A percentile compares a stretch with the other conserved stretches of the same genome.
Evolutionary conservation across 2,329 filamentous ascomycete genomes (phyloP).

Genomic region (Fusarium pseudonygamai): DNA sequence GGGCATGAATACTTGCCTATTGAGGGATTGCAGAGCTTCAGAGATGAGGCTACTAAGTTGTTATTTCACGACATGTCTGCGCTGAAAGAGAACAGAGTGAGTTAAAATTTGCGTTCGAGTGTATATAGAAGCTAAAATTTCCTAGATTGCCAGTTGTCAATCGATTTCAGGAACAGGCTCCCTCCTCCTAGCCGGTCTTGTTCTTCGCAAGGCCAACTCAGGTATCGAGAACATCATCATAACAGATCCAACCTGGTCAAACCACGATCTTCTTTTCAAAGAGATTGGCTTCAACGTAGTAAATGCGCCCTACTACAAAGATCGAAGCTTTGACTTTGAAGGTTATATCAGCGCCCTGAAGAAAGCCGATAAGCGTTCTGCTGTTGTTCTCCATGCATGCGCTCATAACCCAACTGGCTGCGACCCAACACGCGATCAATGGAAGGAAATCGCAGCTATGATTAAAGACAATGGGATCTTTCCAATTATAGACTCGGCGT

Average conservation of each 20-base stretch:
- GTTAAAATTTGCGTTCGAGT: neutral
- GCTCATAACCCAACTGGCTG: constrained; percentile 56
- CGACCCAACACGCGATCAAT: constrained; percentile 45
- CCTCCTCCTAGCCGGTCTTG: constrained; percentile 48
- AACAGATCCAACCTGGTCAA: constrained; percentile 54
- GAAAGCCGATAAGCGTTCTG: constrained; percentile 35
- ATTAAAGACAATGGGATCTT: constrained; percentile 28
- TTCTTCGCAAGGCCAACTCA: constrained; percentile 41
- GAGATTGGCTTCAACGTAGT: constrained; percentile 47
- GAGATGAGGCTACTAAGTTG: constrained; percentile 46
- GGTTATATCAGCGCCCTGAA: constrained; percentile 42
- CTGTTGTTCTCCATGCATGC: constrained; percentile 53
- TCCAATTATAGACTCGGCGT: constrained; percentile 37
- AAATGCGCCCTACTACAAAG: constrained; percentile 50
- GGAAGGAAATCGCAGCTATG: constrained; percentile 35
- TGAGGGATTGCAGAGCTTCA: constrained; percentile 46
- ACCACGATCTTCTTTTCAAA: constrained; percentile 51
- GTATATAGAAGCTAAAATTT: too few relatives aligned
- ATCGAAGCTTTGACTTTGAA: constrained; percentile 47
- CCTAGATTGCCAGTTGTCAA: constrained; percentile 49
- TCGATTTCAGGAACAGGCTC: constrained; percentile 54
- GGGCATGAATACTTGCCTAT: constrained; percentile 53
- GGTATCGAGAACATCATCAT: constrained; percentile 48
- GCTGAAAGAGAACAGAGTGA: constrained; percentile 43
- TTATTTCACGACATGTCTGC: constrained; percentile 43